A percentile compares a stretch with the other conserved stretches of the same genome.
These are phyloP conservation scores for Talaromyces trachyspermus DNA, from an alignment of 495 filamentous ascomycete genomes.

Conservation along the genomic window DNA sequence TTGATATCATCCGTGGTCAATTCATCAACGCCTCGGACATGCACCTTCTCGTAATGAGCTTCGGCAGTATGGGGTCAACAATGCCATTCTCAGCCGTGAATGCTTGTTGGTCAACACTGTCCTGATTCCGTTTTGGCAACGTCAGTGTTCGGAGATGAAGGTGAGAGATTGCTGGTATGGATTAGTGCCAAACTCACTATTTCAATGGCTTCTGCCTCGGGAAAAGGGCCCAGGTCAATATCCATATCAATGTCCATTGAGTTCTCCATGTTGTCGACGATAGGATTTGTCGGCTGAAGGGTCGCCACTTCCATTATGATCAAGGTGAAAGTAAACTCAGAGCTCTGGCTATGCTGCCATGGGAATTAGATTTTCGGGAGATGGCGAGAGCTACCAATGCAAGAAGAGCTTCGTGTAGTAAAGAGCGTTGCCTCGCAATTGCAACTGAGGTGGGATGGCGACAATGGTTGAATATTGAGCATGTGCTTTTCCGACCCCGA, in stretches of 20 bases:
- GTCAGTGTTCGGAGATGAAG: background rate
- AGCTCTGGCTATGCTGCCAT: background rate
- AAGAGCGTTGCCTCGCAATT: no score
- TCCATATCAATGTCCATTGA: constrained; percentile 77
- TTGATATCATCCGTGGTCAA: constrained; percentile 72
- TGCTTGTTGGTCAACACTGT: constrained; percentile 17
- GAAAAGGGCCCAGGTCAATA: constrained; percentile 51
- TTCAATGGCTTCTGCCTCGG: constrained; percentile 31
- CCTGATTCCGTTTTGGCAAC: background rate
- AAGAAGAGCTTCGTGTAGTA: no score
- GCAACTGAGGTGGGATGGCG: no score
- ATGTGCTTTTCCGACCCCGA: background rate
- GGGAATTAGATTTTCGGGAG: background rate
- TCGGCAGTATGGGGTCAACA: constrained; percentile 26
- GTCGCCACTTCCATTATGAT: constrained; percentile 15
- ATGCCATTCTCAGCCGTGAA: constrained; percentile 11
- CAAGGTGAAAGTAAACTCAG: background rate
- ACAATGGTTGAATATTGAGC: no score
- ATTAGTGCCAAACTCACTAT: constrained; percentile 24
- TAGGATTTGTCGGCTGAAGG: constrained; percentile 8
- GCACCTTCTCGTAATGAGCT: constrained; percentile 54
- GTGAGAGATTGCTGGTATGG: background rate
- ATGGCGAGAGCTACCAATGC: no score
- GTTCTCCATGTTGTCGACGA: constrained; percentile 23
- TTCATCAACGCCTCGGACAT: constrained; percentile 75